These are phyloP conservation scores for Lignosus rhinocerotis DNA, from an alignment of 1,284 basidiomycete genomes.

Conservation along the genomic window DNA sequence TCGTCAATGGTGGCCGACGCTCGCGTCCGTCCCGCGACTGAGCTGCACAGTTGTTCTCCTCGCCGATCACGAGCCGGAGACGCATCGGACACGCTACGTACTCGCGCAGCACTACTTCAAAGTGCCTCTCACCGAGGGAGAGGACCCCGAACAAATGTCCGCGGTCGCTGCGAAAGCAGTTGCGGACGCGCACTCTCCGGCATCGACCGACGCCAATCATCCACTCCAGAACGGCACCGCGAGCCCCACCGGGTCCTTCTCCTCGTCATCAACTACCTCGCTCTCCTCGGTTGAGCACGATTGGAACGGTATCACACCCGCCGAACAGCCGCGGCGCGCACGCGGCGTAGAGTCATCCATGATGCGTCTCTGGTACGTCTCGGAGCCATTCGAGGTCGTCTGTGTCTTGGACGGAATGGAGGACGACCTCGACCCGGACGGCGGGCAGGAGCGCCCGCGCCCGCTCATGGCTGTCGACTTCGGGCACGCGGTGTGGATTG, in stretches of 20 bases:
- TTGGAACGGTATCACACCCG: neutral
- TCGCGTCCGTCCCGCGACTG: constrained; percentile 57
- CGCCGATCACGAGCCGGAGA: constrained; percentile 55
- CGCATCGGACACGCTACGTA: constrained; percentile 61
- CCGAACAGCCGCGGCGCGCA: neutral
- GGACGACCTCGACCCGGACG: constrained; percentile 34
- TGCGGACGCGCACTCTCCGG: constrained; percentile 1
- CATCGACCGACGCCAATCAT: neutral
- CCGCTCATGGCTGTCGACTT: constrained; percentile 78
- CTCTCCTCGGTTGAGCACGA: neutral
- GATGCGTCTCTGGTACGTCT: constrained; percentile 70
- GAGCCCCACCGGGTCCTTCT: neutral
- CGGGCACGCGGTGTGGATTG: constrained; percentile 75
- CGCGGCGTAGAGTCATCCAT: constrained; percentile 32
- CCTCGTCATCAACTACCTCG: constrained; percentile 1
- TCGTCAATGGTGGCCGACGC: constrained; percentile 74
- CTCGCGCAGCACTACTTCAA: constrained; percentile 75
- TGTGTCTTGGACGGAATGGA: constrained; percentile 54
- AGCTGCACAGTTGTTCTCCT: constrained; percentile 74
- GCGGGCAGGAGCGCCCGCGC: constrained; percentile 51
- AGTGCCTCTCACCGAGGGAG: constrained; percentile 45
- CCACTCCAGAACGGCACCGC: neutral
- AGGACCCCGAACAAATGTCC: constrained; percentile 14
- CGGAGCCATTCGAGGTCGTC: constrained; percentile 68
- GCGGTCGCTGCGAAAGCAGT: constrained; percentile 10